Conservation (phyloP, 768 basidiomycete genomes). For the Termitomyces sp. region DNA sequence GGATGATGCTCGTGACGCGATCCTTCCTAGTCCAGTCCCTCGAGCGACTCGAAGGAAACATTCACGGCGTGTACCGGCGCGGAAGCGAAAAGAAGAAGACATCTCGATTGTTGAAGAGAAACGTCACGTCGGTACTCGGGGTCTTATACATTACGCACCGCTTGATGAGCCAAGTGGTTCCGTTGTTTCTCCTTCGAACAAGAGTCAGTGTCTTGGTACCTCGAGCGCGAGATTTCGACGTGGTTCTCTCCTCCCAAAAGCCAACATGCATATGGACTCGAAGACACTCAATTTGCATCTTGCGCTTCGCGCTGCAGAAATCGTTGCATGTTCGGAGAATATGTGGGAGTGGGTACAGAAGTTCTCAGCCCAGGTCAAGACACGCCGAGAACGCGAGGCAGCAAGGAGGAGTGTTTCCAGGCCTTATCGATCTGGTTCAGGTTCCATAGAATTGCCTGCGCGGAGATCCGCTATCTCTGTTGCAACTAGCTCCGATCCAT, state of each 20-base stretch:
- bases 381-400: background rate
- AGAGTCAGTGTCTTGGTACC: constrained; percentile 18
- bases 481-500: constrained; percentile 15
- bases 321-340: constrained; percentile 65
- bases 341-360: constrained; percentile 77
- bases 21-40: constrained; percentile 22
- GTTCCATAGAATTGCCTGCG: constrained; percentile 9
- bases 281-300: constrained; percentile 59
- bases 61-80: constrained; percentile 13
- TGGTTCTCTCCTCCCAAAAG: constrained; percentile 44
- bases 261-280: constrained; percentile 48
- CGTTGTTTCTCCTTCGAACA: constrained; percentile 36
- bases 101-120: constrained; percentile 18
- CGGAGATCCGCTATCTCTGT: constrained; percentile 9
- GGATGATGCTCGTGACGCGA: constrained; percentile 28
- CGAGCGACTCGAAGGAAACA: constrained; percentile 15
- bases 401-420: background rate
- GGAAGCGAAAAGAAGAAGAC: constrained; percentile 15
- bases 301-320: constrained; percentile 51
- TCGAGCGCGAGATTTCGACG: constrained; percentile 10
- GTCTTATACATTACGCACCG: constrained; percentile 31
- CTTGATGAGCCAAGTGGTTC: constrained; percentile 38
- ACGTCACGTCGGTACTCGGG: constrained; percentile 28
- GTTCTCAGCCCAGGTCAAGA: constrained; percentile 29
- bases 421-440: constrained; percentile 7